Base-by-base conservation (phyloP, 2,329 filamentous ascomycete genomes). In the Xenosphaeropsis pyriputrescens region DNA sequence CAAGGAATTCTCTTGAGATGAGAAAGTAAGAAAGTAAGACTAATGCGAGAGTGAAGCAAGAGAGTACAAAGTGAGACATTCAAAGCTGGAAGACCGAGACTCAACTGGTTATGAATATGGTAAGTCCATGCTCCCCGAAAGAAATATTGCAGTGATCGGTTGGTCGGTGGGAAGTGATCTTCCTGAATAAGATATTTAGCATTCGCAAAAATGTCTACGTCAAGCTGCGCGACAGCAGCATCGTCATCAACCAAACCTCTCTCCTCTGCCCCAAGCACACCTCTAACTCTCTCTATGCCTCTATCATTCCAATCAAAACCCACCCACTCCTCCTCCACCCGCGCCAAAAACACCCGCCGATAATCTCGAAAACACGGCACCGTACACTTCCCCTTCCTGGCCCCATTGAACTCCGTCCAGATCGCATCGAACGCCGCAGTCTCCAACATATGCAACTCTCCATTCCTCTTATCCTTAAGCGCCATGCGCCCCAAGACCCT, bases 371-470 rank as follows among this genome's bases (percentile, higher is more conserved):
- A 55, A 43, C 68, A 72, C 1, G 68, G 68, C 2, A 72, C 60
- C 0, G 68, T 68, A 48, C 68, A 72, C 29, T 59, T 56, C 2
- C 64, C 66, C 45, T 68, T 58, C 32, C 64, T 58, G 29, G 62
- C 67, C 60, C 63, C 68, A 45, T 70, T 68, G 50, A 70, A 70
- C 44, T 71, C 66, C 1, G 67, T 65, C 68, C 68, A 72, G 46
- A 72, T 68, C 1, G 68, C 68, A 44, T 72, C 68, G 39, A 72
- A 71, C 4, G 67, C 62, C 5, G 63, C 68, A 1, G 67, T 70
- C 49, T 72, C 68, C n/a, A 72, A 58, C 68, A 71, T 72, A 8
- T 64, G 56, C 37, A 71, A 64, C 40, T 72, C 67, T 4, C 62
- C 59, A 39, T 69, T 67, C 34, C 66, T 59, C 3, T 61, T 60